Conservation (phyloP, 768 basidiomycete genomes). For the Glaciozyma martinii region DNA sequence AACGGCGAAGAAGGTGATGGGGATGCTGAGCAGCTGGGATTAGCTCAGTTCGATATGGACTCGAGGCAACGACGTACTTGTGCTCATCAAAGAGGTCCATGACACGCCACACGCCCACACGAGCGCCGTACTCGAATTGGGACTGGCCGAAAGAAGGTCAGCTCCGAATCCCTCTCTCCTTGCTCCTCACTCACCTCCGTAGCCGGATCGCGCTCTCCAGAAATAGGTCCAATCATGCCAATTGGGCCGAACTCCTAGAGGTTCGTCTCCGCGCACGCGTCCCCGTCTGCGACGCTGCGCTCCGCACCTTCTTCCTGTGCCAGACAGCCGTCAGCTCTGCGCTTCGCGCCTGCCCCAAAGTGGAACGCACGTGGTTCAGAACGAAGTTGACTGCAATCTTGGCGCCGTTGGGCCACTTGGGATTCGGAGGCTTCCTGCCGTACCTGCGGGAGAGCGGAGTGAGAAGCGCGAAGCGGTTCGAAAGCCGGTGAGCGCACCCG, state of each 20-base stretch:
- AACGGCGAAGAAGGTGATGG: conserved; percentile 37
- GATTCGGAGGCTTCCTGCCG: conserved; percentile 1
- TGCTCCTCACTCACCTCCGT: no score
- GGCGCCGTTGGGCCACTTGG: conserved; percentile 22
- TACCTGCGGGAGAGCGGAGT: no score
- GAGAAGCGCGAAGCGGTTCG: no score
- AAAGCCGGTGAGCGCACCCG: no score
- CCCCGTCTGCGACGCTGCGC: conserved; percentile 1
- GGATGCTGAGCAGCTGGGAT: conserved; percentile 23
- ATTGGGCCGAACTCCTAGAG: not conserved
- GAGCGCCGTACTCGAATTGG: conserved; percentile 37
- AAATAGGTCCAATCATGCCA: not conserved
- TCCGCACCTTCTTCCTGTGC: conserved; percentile 3
- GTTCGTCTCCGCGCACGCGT: not conserved
- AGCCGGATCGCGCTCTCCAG: conserved; percentile 3
- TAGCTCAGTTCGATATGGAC: not conserved
- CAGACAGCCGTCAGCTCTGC: conserved; percentile 20
- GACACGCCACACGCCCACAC: conserved; percentile 34
- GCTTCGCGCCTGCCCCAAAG: conserved; percentile 26
- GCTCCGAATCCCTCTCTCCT: no score
- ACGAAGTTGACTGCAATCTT: conserved; percentile 30
- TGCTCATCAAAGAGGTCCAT: conserved; percentile 34
- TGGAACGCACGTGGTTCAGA: conserved; percentile 16
- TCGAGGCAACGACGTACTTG: conserved; percentile 25
- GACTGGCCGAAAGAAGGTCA: no score